Base-by-base conservation (phyloP, 352 stramenopile species). In the Globisporangium iwayamae region DNA sequence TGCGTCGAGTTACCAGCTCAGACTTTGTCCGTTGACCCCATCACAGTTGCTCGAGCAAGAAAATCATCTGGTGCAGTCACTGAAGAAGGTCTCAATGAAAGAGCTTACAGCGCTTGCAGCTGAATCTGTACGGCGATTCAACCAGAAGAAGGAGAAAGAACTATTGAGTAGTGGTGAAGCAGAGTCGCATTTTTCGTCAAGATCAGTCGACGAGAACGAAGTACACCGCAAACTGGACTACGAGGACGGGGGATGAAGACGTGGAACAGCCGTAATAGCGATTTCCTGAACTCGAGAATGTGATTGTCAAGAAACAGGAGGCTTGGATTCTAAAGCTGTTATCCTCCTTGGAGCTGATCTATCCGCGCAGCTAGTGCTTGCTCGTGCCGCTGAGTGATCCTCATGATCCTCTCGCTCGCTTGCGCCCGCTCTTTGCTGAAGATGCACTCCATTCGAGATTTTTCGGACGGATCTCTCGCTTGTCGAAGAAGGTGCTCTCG, bases 371-470 rank as follows among this genome's bases (percentile, higher is more conserved):
- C 71, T 14, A 94, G 63, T 14, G 71, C 73, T 8, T 81, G 63
- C 46, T 96, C 87, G 58, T 94, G 85, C 14, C 75, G 69, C 43
- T 91, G 68, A 1, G 84, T 96, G 11, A 96, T 61, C 36, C 76
- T 69, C 84, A 93, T 88, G 63, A 94, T 96, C 1, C 84, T 83
- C 54, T 94, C 85, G 66, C 87, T 96, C 3, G 82, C 84, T 20
- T 81, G 70, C 8, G 75, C 74, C 43, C 87, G 76, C 52, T 96
- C 85, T 53, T 77, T 76, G 57, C 79, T 74, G 54, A 93, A 96
- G 25, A 90, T 79, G 50, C 75, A 61, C 60, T 94, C 81, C 59
- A 96, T 78, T 2, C 84, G 79, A 4, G 56, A 59, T 10, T 68
- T 71, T 54, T 96, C 87, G 2, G 48, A 51, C 6, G 59, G 52